Evolutionary conservation across 495 filamentous ascomycete genomes (phyloP), one percentile per base, ranked within the genome.

Genomic region (Tricharina praecox): DNA sequence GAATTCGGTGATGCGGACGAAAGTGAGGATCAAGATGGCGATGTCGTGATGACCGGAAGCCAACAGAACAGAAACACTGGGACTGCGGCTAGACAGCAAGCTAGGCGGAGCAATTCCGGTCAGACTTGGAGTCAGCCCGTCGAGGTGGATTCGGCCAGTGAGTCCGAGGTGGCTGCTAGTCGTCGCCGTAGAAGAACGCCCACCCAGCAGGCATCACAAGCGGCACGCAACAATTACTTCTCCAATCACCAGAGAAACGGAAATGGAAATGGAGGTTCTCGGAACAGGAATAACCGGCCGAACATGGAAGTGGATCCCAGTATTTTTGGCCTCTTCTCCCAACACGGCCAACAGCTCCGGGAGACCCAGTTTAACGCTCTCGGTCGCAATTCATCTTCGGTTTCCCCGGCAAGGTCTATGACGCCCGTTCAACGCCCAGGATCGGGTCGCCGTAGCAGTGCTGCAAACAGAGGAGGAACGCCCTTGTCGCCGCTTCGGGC

Each of bases 1-100:
- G 58, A 61, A 15, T 52, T 55, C 25, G 47, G 46, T n/a, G 55
- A 55, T 21, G 48, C 53, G 7, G 52, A 60, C 30, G 56, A 60
- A 21, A 53, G 49, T 8, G 52, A 50, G 32, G 56, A 60, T 13
- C 34, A 39, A 19, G 57, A 59, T 30, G 56, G 57, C 5, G 56
- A 59, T 43, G 24, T 59, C 9, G 23, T 35, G 23, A 59, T 59
- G 56, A 30, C 44, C 21, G 54, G 39, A 13, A 38, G 36, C 23
- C 18, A 41, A 10, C 40, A 25, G 8, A 48, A 36, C 16, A 23
- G 20, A 3, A 21, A 15, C 23, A 33, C 16, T 30, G 36, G 50
- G 19, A 41, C 25, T 20, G 25, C 25, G 13, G 37, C 13, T 20
- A 50, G n/a, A n/a, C n/a, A n/a, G 37, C 19, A 34, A 23, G 23